Evolutionary conservation across 2,329 filamentous ascomycete species (phyloP).

Genomic region (Penicillium sp.): DNA sequence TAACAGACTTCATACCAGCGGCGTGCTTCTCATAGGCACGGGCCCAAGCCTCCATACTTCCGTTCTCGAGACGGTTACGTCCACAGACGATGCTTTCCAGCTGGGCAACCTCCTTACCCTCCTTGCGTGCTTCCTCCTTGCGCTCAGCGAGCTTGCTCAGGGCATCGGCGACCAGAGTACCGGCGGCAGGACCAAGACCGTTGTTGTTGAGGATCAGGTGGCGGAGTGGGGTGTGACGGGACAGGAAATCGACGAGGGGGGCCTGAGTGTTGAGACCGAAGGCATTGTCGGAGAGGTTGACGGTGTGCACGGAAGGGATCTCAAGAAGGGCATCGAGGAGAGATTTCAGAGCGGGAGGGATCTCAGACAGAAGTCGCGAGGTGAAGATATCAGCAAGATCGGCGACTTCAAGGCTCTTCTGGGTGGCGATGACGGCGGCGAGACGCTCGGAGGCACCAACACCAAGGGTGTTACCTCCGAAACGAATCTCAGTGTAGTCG

Average conservation of each 20-base stretch:
- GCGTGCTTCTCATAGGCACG: constrained; percentile 79
- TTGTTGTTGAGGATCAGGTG: constrained; percentile 99
- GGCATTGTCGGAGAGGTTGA: constrained; percentile 97
- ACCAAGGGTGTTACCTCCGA: constrained; percentile 91
- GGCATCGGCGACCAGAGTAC: constrained; percentile 85
- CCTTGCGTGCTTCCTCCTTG: constrained; percentile 71
- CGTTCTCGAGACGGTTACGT: constrained; percentile 92
- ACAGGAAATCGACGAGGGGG: constrained; percentile 89
- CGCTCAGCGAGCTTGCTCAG: constrained; percentile 80
- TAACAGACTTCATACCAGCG: constrained; percentile 78
- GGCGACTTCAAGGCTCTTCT: constrained; percentile 78
- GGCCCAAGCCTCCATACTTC: constrained; percentile 95
- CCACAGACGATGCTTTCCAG: constrained; percentile 98
- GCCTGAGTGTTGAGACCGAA: constrained; percentile 95
- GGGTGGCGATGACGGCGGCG: constrained; percentile 79
- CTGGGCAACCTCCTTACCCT: constrained; percentile 72
- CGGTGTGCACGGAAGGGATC: constrained; percentile 81
- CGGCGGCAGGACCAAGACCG: constrained; percentile 88
- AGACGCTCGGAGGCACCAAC: constrained; percentile 85
- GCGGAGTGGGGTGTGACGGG: constrained; percentile 83
- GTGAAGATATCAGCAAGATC: constrained; percentile 99
- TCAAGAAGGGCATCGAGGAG: constrained; percentile 86
- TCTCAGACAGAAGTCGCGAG: constrained; percentile 87
- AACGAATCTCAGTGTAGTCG: constrained; percentile 76
- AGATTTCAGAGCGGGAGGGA: constrained; percentile 83